A percentile compares a stretch with the other conserved stretches of the same genome.
These are phyloP conservation scores for Ganoderma resinaceum DNA, from an alignment of 1,284 basidiomycete genomes.

Conservation along the genomic window DNA sequence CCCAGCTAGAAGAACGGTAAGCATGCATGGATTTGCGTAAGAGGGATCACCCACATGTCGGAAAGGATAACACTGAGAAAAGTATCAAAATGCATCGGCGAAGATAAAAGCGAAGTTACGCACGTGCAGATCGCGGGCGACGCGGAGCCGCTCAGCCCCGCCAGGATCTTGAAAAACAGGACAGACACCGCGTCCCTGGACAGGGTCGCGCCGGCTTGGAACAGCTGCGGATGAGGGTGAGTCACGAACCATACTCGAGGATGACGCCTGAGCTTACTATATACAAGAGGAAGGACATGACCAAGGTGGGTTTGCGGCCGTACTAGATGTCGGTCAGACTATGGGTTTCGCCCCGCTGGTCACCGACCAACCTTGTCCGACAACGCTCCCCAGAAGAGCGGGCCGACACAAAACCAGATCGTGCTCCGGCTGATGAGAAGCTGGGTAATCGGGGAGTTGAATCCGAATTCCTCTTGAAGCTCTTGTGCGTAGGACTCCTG, in stretches of 20 bases:
- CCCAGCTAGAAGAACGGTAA: neutral
- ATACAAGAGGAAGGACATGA: neutral
- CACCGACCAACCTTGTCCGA: neutral
- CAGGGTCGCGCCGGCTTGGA: neutral
- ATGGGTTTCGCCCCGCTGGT: neutral
- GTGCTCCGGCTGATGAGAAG: neutral
- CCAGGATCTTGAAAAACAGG: neutral
- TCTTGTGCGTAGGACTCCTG: neutral
- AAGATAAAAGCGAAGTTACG: neutral
- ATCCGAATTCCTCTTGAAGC: neutral
- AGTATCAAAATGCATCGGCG: neutral
- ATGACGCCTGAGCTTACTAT: neutral
- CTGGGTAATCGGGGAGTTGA: neutral
- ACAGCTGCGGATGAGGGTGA: neutral
- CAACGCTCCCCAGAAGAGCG: constrained; percentile 1
- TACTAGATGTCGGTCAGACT: neutral
- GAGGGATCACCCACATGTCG: neutral
- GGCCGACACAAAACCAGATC: neutral
- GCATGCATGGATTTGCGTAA: neutral
- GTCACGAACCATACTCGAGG: neutral
- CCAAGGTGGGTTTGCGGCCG: neutral
- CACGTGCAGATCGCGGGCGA: neutral
- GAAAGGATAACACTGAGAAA: neutral
- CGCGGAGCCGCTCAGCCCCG: neutral
- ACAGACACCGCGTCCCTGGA: neutral